Conservation (phyloP, 768 basidiomycete genomes). For the Pisolithus tinctorius region DNA sequence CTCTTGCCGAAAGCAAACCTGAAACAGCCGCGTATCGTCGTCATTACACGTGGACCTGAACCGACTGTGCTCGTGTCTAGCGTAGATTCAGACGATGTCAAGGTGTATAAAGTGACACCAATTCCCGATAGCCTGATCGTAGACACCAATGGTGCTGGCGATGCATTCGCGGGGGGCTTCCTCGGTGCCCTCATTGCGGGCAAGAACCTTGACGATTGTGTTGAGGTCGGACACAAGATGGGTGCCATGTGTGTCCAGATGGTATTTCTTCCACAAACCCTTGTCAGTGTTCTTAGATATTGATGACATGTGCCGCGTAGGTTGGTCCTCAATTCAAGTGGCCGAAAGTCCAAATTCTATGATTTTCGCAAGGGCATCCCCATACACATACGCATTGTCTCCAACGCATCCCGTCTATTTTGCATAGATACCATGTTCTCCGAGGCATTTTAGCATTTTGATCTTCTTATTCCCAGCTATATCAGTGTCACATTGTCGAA, state of each 20-base stretch:
- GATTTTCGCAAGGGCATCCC: not conserved
- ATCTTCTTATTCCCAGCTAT: not conserved
- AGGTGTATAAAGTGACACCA: constrained; percentile 51
- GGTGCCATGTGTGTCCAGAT: constrained; percentile 81
- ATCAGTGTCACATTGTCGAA: not conserved
- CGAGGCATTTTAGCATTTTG: constrained; percentile 28
- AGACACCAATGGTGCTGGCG: constrained; percentile 97
- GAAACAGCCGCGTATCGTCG: constrained; percentile 68
- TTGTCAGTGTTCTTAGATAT: not conserved
- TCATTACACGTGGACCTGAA: constrained; percentile 89
- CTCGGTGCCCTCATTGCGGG: constrained; percentile 78
- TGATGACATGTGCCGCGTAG: constrained; percentile 19
- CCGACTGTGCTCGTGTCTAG: constrained; percentile 72
- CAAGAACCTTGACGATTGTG: constrained; percentile 67
- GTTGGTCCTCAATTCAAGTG: constrained; percentile 52
- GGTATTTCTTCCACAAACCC: constrained; percentile 33
- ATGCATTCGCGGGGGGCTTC: constrained; percentile 96
- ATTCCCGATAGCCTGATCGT: constrained; percentile 65
- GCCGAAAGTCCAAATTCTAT: constrained; percentile 47
- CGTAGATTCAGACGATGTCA: constrained; percentile 45
- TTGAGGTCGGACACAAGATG: constrained; percentile 82
- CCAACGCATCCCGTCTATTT: constrained; percentile 23
- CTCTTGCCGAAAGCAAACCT: constrained; percentile 66
- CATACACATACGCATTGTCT: not conserved
- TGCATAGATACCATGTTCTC: constrained; percentile 27